Evolutionary conservation across 2,329 filamentous ascomycete species (phyloP), one percentile per base, ranked within the genome.

Genomic region (Colletotrichum gigasporum): DNA sequence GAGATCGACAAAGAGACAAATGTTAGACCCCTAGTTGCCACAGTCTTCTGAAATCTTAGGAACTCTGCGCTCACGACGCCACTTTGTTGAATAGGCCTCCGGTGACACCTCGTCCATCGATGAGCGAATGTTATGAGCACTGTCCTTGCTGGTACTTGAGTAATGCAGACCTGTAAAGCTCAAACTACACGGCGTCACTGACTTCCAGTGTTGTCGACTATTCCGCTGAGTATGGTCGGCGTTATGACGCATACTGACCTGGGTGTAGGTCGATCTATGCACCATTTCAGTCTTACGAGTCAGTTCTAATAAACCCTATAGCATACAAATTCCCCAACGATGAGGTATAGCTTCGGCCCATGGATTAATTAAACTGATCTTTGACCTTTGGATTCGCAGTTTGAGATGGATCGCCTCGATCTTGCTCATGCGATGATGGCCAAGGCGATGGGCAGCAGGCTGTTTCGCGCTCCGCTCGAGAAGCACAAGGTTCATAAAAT

Each of bases 401-500:
- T 8, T 7, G 57, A 61, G 39, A 42, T 53, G 47, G 48, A 61
- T 30, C 39, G 57, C 3, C 48, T 61, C 1, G 39, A 61, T 16
- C 28, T 61, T n/a, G 37, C 57, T 1, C 57, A 61, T 18, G 20
- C 30, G 1, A 61, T 61, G 47, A 61, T 45, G 37, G 48, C 54
- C 28, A 30, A 37, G 30, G 47, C 57, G 5, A 44, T 54, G 5
- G 57, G 57, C 12, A 35, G 32, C 41, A 35, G 22, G 16, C 48
- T 61, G 12, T 39, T 26, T 9, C 12, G 22, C 11, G 48, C 57
- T 7, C 57, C 57, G 7, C 16, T 61, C 2, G 20, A 61, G n/a
- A 32, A 26, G 22, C 48, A 53, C 2, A 54, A 39, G 39, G n/a
- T 54, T 0, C 57, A 61, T 5, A 77, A 77, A 18, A 81, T 88